Evolutionary conservation across 2,329 filamentous ascomycete genomes (phyloP).

Genomic region (Aureobasidium sp.): DNA sequence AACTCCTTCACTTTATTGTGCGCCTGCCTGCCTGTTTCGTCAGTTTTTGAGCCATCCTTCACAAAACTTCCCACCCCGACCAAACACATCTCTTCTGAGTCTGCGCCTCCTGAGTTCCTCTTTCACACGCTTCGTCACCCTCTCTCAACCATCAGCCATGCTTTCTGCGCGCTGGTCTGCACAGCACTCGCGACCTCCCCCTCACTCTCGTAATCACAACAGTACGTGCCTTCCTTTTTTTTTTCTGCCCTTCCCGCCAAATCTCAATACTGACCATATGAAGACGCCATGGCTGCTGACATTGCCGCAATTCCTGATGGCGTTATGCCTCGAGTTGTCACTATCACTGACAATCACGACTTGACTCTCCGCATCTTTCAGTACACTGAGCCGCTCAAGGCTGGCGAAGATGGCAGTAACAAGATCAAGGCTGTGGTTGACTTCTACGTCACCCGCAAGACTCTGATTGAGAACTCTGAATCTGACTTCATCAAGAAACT

Average conservation of each 20-base stretch:
- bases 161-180: neutral
- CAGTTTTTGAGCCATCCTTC: neutral
- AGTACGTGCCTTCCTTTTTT: neutral
- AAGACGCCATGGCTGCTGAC: neutral
- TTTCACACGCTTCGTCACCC: neutral
- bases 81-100: neutral
- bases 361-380: conserved; percentile 19
- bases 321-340: neutral
- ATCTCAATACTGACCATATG: neutral
- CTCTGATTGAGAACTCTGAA: neutral
- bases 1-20: neutral
- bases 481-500: conserved; percentile 13
- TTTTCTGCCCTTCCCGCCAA: neutral
- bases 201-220: neutral
- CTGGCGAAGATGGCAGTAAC: neutral
- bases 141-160: neutral
- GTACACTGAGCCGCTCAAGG: neutral
- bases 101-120: neutral
- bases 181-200: neutral
- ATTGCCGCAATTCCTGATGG: neutral
- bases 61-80: neutral
- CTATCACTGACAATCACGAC: conserved; percentile 17
- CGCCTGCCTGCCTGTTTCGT: neutral
- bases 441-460: conserved; percentile 18
- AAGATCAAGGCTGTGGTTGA: conserved; percentile 16